Percentiles rank a stretch among this genome's conserved stretches.
phyloP scores from a whole-genome alignment of 768 basidiomycete genomes.

The Lactifluus volemus region DNA sequence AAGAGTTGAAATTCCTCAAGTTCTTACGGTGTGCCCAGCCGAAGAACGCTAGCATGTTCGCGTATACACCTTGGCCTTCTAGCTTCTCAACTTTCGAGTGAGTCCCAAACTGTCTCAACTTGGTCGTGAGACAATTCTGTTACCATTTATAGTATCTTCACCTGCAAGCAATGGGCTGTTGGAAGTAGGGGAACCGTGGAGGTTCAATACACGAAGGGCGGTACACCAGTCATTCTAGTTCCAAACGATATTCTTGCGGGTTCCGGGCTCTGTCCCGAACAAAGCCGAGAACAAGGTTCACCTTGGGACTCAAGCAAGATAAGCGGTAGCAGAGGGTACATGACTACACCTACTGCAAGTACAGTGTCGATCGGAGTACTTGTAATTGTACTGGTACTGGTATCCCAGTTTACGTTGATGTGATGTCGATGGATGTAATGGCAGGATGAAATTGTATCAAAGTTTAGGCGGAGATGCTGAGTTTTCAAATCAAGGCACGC shows the following conservation, averaged over 20 bases:
- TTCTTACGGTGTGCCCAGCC: constrained; percentile 31
- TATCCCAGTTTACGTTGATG: too few species aligned
- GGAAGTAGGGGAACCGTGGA: constrained; percentile 56
- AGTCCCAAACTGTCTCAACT: constrained; percentile 22
- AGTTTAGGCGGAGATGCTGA: constrained; percentile 12
- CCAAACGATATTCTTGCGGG: constrained; percentile 30
- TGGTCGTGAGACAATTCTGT: background rate
- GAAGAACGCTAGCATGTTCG: constrained; percentile 46
- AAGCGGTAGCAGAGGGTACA: background rate
- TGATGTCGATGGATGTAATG: background rate
- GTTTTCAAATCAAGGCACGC: background rate
- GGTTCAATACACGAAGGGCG: constrained; percentile 56
- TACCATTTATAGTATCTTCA: constrained; percentile 41
- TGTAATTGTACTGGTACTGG: background rate
- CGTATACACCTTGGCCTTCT: constrained; percentile 44
- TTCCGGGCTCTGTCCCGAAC: constrained; percentile 31
- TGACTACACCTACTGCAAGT: background rate
- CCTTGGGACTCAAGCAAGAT: background rate
- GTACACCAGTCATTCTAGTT: constrained; percentile 48
- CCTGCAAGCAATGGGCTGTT: constrained; percentile 58
- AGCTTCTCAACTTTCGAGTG: constrained; percentile 50
- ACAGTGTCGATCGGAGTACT: background rate
- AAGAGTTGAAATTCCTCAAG: background rate
- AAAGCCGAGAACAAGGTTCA: background rate
- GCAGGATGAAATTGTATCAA: too few species aligned